Conservation (phyloP, 495 filamentous ascomycete species). For the Lentithecium fluviatile region DNA sequence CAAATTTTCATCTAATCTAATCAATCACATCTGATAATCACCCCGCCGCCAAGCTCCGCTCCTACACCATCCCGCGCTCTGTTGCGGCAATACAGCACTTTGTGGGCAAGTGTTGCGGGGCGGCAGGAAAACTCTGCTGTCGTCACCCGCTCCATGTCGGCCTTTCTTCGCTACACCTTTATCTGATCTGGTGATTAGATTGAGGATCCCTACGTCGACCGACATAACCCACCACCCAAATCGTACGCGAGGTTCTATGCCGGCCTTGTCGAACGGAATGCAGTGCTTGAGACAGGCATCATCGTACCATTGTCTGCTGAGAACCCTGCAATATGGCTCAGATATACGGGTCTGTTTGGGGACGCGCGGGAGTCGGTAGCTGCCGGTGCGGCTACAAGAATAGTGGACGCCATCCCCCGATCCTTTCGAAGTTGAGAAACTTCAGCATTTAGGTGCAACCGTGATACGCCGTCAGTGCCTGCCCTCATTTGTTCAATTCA, state of each 20-base stretch:
- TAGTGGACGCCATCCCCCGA: background rate
- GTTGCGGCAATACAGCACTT: background rate
- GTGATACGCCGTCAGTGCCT: too few species aligned
- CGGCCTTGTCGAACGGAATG: background rate
- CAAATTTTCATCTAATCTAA: constrained; percentile 2
- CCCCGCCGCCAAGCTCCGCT: background rate
- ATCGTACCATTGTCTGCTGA: constrained; percentile 5
- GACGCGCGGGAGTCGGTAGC: background rate
- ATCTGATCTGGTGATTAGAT: background rate
- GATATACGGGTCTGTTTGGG: background rate
- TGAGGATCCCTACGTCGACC: background rate
- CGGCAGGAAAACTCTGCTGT: background rate
- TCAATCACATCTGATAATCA: background rate
- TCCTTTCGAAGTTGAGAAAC: background rate
- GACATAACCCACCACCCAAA: background rate
- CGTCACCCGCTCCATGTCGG: background rate
- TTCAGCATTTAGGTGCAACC: too few species aligned
- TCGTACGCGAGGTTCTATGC: background rate
- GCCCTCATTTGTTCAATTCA: background rate
- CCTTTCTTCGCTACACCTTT: background rate
- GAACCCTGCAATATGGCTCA: background rate
- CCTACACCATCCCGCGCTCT: background rate
- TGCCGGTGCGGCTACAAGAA: background rate
- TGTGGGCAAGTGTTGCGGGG: background rate
- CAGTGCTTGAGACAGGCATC: background rate